phyloP scores from a whole-genome alignment of 2,329 filamentous ascomycete species.

The Colletotrichum sidae region DNA sequence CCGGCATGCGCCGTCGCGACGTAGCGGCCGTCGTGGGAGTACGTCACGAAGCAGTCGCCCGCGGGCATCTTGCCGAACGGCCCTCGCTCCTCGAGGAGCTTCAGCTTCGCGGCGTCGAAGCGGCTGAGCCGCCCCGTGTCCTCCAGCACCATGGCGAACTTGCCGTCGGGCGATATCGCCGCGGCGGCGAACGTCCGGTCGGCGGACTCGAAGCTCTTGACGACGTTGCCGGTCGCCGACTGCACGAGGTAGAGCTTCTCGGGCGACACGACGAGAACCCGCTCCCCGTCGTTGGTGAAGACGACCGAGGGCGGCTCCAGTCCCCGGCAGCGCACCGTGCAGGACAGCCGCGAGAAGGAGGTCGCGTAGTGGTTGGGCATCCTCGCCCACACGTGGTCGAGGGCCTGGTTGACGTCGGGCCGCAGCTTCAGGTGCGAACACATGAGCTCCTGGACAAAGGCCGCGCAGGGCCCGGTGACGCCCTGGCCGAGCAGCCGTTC shows the following conservation, averaged over 20 bases:
- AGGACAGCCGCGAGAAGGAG: neutral
- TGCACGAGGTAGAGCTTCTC: constrained; percentile 20
- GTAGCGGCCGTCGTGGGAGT: constrained; percentile 13
- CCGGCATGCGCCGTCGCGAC: constrained; percentile 15
- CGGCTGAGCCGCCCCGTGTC: constrained; percentile 8
- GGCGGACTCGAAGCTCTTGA: constrained; percentile 7
- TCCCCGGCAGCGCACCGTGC: constrained; percentile 10
- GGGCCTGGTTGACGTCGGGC: constrained; percentile 6
- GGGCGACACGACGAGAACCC: constrained; percentile 9
- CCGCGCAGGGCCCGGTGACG: neutral
- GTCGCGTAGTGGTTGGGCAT: constrained; percentile 18
- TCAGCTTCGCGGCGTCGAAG: constrained; percentile 8
- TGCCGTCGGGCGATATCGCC: constrained; percentile 14
- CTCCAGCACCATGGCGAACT: constrained; percentile 15
- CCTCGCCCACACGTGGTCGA: constrained; percentile 9
- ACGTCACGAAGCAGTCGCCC: constrained; percentile 16
- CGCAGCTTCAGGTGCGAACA: constrained; percentile 9
- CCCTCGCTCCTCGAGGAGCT: constrained; percentile 10
- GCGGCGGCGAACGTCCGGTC: constrained; percentile 12
- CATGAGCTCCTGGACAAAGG: constrained; percentile 14
- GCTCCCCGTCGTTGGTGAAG: constrained; percentile 10
- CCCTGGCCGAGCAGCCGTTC: constrained; percentile 12
- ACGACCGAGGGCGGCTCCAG: constrained; percentile 1
- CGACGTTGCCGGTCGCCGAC: constrained; percentile 2
- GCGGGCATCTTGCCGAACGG: constrained; percentile 21